Evolutionary conservation across 192 early-diverging fungal species (phyloP).

Genomic region (Spizellomyces sp.): DNA sequence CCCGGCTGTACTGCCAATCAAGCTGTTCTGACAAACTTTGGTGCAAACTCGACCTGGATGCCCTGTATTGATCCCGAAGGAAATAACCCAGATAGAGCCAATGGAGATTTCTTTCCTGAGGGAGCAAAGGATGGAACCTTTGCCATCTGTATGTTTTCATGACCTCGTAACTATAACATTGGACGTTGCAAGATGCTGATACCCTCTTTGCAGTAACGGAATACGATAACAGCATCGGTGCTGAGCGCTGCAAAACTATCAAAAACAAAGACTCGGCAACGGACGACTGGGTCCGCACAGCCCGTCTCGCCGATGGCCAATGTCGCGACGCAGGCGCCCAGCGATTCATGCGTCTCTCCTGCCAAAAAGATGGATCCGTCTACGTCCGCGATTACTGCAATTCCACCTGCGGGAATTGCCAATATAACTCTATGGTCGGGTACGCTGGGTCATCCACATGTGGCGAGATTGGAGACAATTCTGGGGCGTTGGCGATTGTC

Average conservation of each 20-base stretch:
- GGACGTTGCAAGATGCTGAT: not conserved
- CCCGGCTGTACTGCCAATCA: not conserved
- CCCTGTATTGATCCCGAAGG: not conserved
- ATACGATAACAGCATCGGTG: conserved; percentile 21
- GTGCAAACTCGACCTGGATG: not conserved
- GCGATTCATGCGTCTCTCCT: conserved; percentile 21
- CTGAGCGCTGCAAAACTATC: not conserved
- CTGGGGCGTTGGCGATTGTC: conserved; percentile 5
- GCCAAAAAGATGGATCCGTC: conserved; percentile 24
- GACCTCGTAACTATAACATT: not conserved
- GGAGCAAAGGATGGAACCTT: not conserved
- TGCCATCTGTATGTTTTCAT: not conserved
- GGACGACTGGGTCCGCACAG: conserved; percentile 8
- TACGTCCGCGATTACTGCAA: conserved; percentile 28
- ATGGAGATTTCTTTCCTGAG: conserved; percentile 2
- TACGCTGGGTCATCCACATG: conserved; percentile 9
- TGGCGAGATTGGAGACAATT: conserved; percentile 9
- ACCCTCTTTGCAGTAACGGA: not conserved
- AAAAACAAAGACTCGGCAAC: not conserved
- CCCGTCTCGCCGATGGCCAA: conserved; percentile 20
- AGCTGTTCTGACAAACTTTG: not conserved
- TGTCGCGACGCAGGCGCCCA: conserved; percentile 10
- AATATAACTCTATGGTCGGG: conserved; percentile 9
- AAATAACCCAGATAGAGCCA: not conserved
- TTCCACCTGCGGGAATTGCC: conserved; percentile 19